phyloP scores from a whole-genome alignment of 257 asterid genomes.

The Lycium ferocissimum region DNA sequence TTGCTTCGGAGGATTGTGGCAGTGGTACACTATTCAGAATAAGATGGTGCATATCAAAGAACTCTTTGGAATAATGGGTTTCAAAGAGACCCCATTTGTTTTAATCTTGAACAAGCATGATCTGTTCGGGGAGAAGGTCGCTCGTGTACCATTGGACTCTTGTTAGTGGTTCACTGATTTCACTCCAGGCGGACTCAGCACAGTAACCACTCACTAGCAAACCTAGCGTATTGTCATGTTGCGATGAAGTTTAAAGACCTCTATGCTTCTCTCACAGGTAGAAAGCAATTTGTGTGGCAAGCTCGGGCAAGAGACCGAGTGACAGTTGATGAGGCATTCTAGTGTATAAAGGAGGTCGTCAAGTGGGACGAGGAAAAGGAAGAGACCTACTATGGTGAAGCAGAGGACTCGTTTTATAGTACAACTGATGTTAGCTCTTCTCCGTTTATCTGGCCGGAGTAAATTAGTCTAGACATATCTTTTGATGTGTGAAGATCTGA shows the following conservation, averaged over 20 bases:
- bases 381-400: conserved; percentile 13
- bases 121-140: conserved; percentile 29
- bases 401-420: conserved; percentile 30
- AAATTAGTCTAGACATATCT: no score
- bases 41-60: conserved; percentile 39
- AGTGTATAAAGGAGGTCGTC: conserved; percentile 26
- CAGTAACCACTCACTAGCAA: conserved; percentile 29
- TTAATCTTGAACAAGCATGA: no score
- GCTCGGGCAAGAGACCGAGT: conserved; percentile 25
- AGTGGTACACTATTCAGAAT: conserved; percentile 21
- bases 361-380: no score
- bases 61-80: conserved; percentile 34
- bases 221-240: conserved; percentile 27
- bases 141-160: neutral
- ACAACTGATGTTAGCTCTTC: neutral
- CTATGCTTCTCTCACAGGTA: conserved; percentile 29
- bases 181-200: conserved; percentile 4
- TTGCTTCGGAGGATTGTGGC: neutral
- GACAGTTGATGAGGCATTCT: conserved; percentile 32
- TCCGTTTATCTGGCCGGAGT: no score
- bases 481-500: neutral
- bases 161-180: conserved; percentile 27
- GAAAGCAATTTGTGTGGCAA: conserved; percentile 32
- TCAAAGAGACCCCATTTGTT: conserved; percentile 33
- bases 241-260: conserved; percentile 28